Evolutionary conservation across 1,284 basidiomycete genomes (phyloP), one percentile per base, ranked within the genome.

Genomic region (Microbotryum saponariae): DNA sequence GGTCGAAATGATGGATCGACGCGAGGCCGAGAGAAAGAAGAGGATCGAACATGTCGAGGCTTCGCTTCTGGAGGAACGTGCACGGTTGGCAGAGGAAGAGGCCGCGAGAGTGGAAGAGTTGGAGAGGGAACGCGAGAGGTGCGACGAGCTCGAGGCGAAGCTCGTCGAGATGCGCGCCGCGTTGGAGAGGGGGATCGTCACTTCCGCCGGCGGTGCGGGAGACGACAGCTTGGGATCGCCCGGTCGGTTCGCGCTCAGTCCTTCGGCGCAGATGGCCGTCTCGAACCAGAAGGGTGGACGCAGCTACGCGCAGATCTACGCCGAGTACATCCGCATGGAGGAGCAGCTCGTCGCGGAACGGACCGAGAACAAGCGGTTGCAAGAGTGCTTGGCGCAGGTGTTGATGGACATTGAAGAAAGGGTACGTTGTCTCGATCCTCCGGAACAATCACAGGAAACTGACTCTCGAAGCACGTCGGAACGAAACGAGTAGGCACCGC

Each of bases 261-360:
- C 67, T 2, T 61, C 62, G 14, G 67, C 60, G 3, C 58, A 62
- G 54, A 33, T 58, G 2, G 64, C 67, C 1, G 65, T 59, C 2
- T 47, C 56, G 2, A 61, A 56, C 2, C 67, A 66, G 56, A 68
- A 67, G 73, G 81, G 79, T 33, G 91, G 91, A 23, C 88, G 88
- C 79, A 87, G 85, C 2, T 91, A 92, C 76, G 92, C 90, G 0
- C 86, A 92, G 73, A 84, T 94, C 20, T 94, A 93, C 73, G 81
- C 86, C n/a, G 88, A 91, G 68, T 88, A 89, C 69, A 84, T 91
- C 52, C 82, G 83, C 59, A 82, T 93, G 54, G 87, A 96, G 74
- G 88, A 89, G 48, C 87, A 91, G 55, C 85, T 86, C 59, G 80
- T 83, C 20, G 82, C 81, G 71, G 88, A 91, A 74, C 84, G 82